Conservation (phyloP, 768 basidiomycete species). For the Lactarius hatsudake region DNA sequence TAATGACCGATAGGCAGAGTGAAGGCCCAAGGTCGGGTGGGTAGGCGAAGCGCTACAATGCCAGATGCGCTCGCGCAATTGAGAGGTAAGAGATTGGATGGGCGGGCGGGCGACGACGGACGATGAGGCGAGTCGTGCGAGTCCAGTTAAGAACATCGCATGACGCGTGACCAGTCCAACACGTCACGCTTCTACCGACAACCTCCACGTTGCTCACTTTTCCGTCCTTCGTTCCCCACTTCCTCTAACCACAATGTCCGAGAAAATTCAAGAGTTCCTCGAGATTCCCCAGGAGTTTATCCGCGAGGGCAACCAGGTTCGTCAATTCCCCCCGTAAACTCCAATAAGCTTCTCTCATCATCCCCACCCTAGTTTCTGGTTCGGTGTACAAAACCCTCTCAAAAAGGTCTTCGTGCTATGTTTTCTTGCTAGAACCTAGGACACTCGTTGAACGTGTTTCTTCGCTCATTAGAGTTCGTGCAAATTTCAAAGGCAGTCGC, state of each 20-base stretch:
- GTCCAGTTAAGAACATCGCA: background rate
- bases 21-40: constrained; percentile 12
- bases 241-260: constrained; percentile 62
- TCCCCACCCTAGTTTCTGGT: constrained; percentile 74
- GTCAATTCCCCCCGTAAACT: background rate
- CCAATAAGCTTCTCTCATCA: constrained; percentile 18
- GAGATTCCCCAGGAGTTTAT: constrained; percentile 91
- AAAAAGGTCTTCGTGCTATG: constrained; percentile 65
- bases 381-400: constrained; percentile 96
- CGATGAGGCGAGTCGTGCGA: background rate
- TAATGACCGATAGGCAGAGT: constrained; percentile 17
- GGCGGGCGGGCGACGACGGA: constrained; percentile 50
- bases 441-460: constrained; percentile 3
- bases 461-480: constrained; percentile 65
- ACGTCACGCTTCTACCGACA: constrained; percentile 31
- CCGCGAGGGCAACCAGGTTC: constrained; percentile 89
- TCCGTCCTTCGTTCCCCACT: constrained; percentile 14
- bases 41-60: constrained; percentile 8
- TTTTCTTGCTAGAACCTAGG: background rate
- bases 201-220: constrained; percentile 11
- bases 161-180: constrained; percentile 4
- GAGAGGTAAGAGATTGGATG: constrained; percentile 27
- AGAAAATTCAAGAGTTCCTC: constrained; percentile 84
- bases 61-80: constrained; percentile 20
- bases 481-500: constrained; percentile 97